phyloP scores from a whole-genome alignment of 2,329 filamentous ascomycete genomes.

The Arthroderma sp. region DNA sequence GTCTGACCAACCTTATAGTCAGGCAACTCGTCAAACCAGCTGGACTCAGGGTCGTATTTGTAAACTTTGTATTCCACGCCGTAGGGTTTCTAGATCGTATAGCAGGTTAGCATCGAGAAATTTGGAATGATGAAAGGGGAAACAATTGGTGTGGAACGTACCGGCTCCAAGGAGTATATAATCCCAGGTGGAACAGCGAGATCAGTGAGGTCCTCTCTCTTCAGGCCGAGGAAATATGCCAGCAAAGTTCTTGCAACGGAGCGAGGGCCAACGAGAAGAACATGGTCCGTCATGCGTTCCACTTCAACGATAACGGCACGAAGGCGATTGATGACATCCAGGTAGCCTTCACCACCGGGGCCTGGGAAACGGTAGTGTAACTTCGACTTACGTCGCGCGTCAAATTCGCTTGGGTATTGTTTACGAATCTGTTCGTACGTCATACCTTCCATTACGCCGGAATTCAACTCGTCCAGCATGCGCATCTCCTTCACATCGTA shows the following conservation, averaged over 20 bases:
- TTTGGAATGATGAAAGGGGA: not conserved
- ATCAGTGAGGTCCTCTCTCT: slow-evolving; percentile 81
- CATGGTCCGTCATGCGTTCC: slow-evolving; percentile 92
- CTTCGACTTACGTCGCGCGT: slow-evolving; percentile 69
- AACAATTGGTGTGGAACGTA: slow-evolving; percentile 16
- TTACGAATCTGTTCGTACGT: slow-evolving; percentile 81
- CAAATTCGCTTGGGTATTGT: slow-evolving; percentile 70
- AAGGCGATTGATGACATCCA: slow-evolving; percentile 91
- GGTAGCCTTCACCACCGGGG: slow-evolving; percentile 86
- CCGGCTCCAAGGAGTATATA: slow-evolving; percentile 83
- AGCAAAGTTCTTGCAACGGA: slow-evolving; percentile 85
- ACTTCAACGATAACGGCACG: slow-evolving; percentile 93
- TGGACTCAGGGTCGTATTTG: slow-evolving; percentile 63
- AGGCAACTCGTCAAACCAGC: slow-evolving; percentile 77
- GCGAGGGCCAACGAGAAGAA: slow-evolving; percentile 82
- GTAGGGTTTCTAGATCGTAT: slow-evolving; percentile 57
- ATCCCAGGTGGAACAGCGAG: slow-evolving; percentile 88
- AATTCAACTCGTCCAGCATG: slow-evolving; percentile 93
- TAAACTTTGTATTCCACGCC: slow-evolving; percentile 96
- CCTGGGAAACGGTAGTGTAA: slow-evolving; percentile 94
- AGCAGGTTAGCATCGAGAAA: not conserved
- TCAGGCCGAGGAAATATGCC: slow-evolving; percentile 91
- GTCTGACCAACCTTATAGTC: slow-evolving; percentile 57
- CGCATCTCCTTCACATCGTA: slow-evolving; percentile 96
- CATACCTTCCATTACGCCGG: slow-evolving; percentile 84